Percentiles rank a stretch among this genome's conserved stretches.
Evolutionary conservation across 2,329 filamentous ascomycete species (phyloP).

Genomic region (Helminthosporium solani): DNA sequence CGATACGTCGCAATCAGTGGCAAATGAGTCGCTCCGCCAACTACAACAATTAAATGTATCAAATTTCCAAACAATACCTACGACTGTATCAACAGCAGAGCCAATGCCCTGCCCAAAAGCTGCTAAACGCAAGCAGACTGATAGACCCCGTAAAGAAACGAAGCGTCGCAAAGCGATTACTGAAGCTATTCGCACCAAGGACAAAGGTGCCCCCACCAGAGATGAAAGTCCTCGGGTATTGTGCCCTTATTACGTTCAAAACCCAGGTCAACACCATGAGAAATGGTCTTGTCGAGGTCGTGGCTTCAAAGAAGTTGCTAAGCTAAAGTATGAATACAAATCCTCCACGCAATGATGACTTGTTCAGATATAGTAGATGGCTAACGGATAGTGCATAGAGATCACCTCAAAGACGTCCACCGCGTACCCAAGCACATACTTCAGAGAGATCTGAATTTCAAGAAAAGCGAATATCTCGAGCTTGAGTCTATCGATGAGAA

Average conservation of each 20-base stretch:
- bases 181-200: not conserved
- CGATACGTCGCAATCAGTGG: not conserved
- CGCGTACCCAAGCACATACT: not conserved
- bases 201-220: not conserved
- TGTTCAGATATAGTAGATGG: not conserved
- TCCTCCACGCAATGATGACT: not conserved
- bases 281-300: not conserved
- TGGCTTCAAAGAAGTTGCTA: slow-evolving; percentile 8
- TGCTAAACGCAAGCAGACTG: not conserved
- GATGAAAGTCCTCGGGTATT: not conserved
- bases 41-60: not conserved
- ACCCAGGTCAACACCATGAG: not conserved
- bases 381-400: slow-evolving; percentile 1
- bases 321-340: slow-evolving; percentile 5
- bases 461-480: not conserved
- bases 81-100: not conserved
- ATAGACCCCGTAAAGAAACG: not conserved
- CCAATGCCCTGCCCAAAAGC: not conserved
- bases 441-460: slow-evolving; percentile 1
- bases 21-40: not conserved
- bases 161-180: not conserved
- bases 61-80: not conserved
- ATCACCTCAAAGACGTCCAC: slow-evolving; percentile 7
- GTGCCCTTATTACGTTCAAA: slow-evolving; percentile 1
- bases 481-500: slow-evolving; percentile 1